Evolutionary conservation across 2,329 filamentous ascomycete species (phyloP).

Genomic region (Aureobasidium leucospermi): DNA sequence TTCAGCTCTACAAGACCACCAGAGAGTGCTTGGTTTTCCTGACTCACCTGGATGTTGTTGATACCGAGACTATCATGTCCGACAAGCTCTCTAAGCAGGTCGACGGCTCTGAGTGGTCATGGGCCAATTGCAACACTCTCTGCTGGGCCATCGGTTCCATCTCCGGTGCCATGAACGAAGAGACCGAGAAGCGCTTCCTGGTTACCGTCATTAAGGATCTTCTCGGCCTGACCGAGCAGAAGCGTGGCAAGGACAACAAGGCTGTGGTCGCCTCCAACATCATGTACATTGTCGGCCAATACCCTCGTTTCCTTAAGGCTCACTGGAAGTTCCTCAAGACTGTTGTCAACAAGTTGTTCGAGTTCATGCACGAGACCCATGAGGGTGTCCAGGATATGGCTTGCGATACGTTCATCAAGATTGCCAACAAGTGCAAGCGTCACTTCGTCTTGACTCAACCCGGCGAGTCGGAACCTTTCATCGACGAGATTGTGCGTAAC

Average conservation of each 20-base stretch:
- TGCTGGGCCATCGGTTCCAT: constrained; percentile 99
- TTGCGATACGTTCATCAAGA: constrained; percentile 99
- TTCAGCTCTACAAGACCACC: constrained; percentile 98
- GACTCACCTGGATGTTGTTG: constrained; percentile 92
- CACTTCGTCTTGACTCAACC: constrained; percentile 96
- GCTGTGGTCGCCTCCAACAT: constrained; percentile 98
- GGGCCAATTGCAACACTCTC: constrained; percentile 98
- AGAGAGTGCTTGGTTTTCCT: constrained; percentile 94
- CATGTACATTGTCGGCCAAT: constrained; percentile 99
- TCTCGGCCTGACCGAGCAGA: constrained; percentile 95
- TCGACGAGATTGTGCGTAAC: constrained; percentile 94
- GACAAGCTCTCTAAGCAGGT: constrained; percentile 95
- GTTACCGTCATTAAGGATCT: constrained; percentile 99
- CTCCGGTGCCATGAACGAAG: constrained; percentile 97
- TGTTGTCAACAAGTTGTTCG: constrained; percentile 98
- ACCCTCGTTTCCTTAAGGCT: constrained; percentile 94
- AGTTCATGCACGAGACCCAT: constrained; percentile 99
- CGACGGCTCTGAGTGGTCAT: constrained; percentile 94
- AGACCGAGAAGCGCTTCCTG: constrained; percentile 96
- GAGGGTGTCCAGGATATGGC: constrained; percentile 99
- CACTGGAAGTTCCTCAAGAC: constrained; percentile 99
- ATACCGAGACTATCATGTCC: constrained; percentile 98
- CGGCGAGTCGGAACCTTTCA: constrained; percentile 90
- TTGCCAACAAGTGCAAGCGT: constrained; percentile 92
- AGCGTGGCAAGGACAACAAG: constrained; percentile 98